phyloP scores from a whole-genome alignment of 441 rosid species.

The Macaranga tanarius region DNA sequence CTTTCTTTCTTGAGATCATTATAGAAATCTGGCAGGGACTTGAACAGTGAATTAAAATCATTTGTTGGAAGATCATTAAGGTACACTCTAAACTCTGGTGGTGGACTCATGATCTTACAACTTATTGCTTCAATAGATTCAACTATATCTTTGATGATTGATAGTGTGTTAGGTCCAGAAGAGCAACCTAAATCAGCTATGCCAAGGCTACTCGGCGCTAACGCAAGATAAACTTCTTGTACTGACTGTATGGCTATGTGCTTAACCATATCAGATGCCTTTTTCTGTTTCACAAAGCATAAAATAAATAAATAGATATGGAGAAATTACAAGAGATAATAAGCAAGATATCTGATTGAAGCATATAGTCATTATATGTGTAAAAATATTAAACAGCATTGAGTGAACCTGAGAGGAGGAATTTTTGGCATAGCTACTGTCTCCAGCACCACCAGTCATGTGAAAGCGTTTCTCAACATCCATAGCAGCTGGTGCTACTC shows the following conservation, averaged over 20 bases:
- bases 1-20: constrained; percentile 45
- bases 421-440: constrained; percentile 73
- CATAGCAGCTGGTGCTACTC: constrained; percentile 25
- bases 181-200: constrained; percentile 92
- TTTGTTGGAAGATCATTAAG: constrained; percentile 87
- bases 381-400: neutral
- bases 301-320: too few relatives aligned
- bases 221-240: constrained; percentile 43
- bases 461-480: constrained; percentile 73
- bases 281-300: constrained; percentile 45
- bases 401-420: constrained; percentile 63
- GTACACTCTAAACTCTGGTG: constrained; percentile 52
- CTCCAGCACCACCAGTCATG: constrained; percentile 74
- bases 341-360: neutral
- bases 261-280: constrained; percentile 68
- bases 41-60: constrained; percentile 85
- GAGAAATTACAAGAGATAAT: too few relatives aligned
- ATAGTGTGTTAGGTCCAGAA: constrained; percentile 76
- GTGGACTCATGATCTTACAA: constrained; percentile 23
- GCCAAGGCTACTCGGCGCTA: constrained; percentile 52
- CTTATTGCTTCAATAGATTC: constrained; percentile 42
- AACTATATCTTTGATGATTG: constrained; percentile 60
- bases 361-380: too few relatives aligned
- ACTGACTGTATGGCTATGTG: constrained; percentile 61
- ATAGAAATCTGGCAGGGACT: constrained; percentile 65